Evolutionary conservation across 163 green algal genomes (phyloP), one percentile per base, ranked within the genome.

Genomic region (Scenedesmus sp.): DNA sequence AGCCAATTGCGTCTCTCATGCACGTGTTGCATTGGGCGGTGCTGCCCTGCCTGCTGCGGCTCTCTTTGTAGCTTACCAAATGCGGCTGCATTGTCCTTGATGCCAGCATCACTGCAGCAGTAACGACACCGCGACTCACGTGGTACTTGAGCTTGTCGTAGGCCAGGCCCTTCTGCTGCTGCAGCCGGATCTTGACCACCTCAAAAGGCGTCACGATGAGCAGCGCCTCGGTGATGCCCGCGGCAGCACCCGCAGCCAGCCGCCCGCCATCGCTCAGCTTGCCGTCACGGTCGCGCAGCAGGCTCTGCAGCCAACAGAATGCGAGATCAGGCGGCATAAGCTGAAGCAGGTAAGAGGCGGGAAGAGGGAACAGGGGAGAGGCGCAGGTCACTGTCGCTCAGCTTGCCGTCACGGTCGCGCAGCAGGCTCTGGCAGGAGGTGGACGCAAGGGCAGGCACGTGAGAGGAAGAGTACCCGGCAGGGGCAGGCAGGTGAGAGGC

Each of bases 121-220:
- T 15, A 10, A 91, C 74, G 16, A 9, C 10, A 18, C 34, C 64
- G 12, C 23, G 23, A 59, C 91, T 74, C 73, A 96, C 96, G 93
- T 97, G 97, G 95, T 99, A 99, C 84, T 98, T 98, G 34, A 99
- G 90, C 16, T 94, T 54, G 15, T 96, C 94, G 82, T 96, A 97
- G 70, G 95, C 89, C 4, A 96, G 88, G 52, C 98, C 97, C 84
- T 94, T 96, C 95, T 99, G 98, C 94, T 99, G 97, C 95, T 99
- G 98, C 92, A 99, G 94, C 79, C 97, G 94, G 87, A 99, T 99
- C 95, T 99, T 99, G 60, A 99, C 96, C 60, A 99, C 98, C 94
- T 99, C 98, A 93, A 99, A 99, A 1, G 98, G 98, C 6, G 98
- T 99, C 55, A 99, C 98, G 54, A 99, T 98, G 0, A 98, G 87